Evolutionary conservation across 2,329 filamentous ascomycete genomes (phyloP), one percentile per base, ranked within the genome.

Genomic region (Fusarium sp.): DNA sequence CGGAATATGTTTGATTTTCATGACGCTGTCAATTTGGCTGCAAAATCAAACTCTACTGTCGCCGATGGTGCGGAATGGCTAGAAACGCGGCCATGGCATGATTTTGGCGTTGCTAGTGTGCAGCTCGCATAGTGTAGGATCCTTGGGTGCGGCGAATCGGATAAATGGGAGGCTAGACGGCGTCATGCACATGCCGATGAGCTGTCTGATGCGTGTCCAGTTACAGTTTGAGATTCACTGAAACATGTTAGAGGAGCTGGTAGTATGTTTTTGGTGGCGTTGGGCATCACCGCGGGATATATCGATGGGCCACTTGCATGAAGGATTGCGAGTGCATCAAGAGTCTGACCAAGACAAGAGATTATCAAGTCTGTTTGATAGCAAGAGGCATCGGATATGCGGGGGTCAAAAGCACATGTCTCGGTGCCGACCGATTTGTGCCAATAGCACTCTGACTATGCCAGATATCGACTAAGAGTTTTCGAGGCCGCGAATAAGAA

Each of bases 1-100:
- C 30, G n/a, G 35, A 63, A 45, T 54, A 31, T 51, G 62, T 71
- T 71, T 71, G 68, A 71, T 71, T 71, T 71, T 71, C 28, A 33
- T n/a, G 15, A 8, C 20, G 24, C 42, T 30, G 22, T 13, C 14
- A 56, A 42, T 20, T 36, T 15, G 24, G 24, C 9, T 63, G 41
- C 6, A 18, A 28, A 48, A 30, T 38, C 36, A 33, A 45, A 54
- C 31, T 45, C 31, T 42, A 22, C 28, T 50, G 56, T 55, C 8
- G 42, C 33, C 18, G 26, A 16, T 54, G 31, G 47, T 42, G 33
- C 35, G 28, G 41, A 51, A 48, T 30, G 35, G 42, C 31, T 50
- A 31, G 30, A 50, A 45, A 39, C 42, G 24, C 33, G 7, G 47
- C 22, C 24, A 47, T 45, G 36, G 15, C 39, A 48, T 71, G 28